phyloP scores from a whole-genome alignment of 2,329 filamentous ascomycete species.

The Colletotrichum orbiculare region DNA sequence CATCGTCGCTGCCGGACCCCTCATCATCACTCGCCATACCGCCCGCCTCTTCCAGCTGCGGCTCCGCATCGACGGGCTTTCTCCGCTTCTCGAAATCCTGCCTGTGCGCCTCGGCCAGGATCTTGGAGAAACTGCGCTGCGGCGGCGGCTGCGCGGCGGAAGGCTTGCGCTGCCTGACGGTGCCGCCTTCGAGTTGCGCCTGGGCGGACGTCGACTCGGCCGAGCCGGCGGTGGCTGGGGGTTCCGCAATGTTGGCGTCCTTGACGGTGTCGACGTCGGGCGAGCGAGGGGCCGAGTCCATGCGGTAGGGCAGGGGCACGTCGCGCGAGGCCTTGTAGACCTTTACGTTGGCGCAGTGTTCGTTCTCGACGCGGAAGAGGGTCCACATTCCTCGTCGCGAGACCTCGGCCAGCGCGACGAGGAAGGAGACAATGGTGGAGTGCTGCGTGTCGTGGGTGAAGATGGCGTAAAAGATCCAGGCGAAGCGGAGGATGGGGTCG shows the following conservation, averaged over 20 bases:
- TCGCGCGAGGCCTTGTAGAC: constrained; percentile 92
- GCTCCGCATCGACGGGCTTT: constrained; percentile 42
- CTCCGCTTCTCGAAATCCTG: constrained; percentile 91
- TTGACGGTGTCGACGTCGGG: constrained; percentile 14
- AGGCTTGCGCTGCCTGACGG: constrained; percentile 41
- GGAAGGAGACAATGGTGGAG: constrained; percentile 83
- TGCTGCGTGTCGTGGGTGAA: constrained; percentile 85
- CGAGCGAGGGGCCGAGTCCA: constrained; percentile 49
- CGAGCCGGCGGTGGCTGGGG: not conserved
- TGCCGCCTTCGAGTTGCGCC: constrained; percentile 39
- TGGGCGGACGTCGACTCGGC: constrained; percentile 12
- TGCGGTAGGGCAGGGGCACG: constrained; percentile 83
- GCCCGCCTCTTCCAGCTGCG: constrained; percentile 40
- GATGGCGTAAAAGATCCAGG: constrained; percentile 94
- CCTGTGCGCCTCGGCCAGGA: constrained; percentile 86
- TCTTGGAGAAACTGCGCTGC: constrained; percentile 61
- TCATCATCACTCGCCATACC: constrained; percentile 42
- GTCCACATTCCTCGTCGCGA: constrained; percentile 91
- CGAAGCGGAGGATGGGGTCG: constrained; percentile 88
- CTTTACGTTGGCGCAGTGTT: constrained; percentile 92
- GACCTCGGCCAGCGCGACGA: constrained; percentile 82
- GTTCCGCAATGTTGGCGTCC: constrained; percentile 23
- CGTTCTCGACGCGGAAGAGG: constrained; percentile 94
- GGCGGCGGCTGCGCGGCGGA: constrained; percentile 36
- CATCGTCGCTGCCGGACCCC: constrained; percentile 43